A percentile compares a stretch with the other conserved stretches of the same genome.
Evolutionary conservation across 225 moss, liverwort and hornwort species (phyloP).

Genomic region (Takakia lepidozioides): DNA sequence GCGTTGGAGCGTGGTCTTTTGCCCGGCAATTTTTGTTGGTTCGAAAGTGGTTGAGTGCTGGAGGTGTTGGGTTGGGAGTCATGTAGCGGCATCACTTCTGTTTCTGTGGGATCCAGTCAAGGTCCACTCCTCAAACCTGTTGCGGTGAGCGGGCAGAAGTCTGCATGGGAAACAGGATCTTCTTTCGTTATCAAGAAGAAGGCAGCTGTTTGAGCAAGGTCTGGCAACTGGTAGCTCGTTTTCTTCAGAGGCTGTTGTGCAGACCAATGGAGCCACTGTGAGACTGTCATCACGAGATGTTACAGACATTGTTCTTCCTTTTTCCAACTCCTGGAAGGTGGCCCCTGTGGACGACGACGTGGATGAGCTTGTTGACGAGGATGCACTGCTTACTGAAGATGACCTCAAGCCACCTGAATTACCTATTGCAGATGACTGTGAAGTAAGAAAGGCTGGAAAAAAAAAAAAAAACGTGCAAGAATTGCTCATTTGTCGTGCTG

Average conservation of each 20-base stretch:
- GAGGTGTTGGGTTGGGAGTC: constrained; percentile 30
- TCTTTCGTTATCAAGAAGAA: constrained; percentile 61
- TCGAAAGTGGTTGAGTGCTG: constrained; percentile 20
- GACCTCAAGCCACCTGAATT: constrained; percentile 39
- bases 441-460: constrained; percentile 48
- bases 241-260: constrained; percentile 22
- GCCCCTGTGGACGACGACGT: constrained; percentile 30
- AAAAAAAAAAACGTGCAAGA: constrained; percentile 91
- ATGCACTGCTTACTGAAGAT: constrained; percentile 43
- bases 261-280: constrained; percentile 11
- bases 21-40: constrained; percentile 50
- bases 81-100: constrained; percentile 14
- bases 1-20: constrained; percentile 45
- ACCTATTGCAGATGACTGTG: constrained; percentile 60
- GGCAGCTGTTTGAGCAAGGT: constrained; percentile 6
- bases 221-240: constrained; percentile 6
- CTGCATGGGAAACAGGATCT: constrained; percentile 44
- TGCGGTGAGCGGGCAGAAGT: constrained; percentile 58
- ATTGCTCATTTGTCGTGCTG: constrained; percentile 91
- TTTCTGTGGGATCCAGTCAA: too few species aligned
- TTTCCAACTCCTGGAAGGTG: constrained; percentile 23
- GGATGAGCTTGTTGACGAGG: constrained; percentile 89
- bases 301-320: background rate
- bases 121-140: constrained; percentile 32
- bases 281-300: constrained; percentile 22